Percentiles rank a stretch among this genome's conserved stretches.
phyloP scores from a whole-genome alignment of 306 rosid genomes.

The Vicia faba region DNA sequence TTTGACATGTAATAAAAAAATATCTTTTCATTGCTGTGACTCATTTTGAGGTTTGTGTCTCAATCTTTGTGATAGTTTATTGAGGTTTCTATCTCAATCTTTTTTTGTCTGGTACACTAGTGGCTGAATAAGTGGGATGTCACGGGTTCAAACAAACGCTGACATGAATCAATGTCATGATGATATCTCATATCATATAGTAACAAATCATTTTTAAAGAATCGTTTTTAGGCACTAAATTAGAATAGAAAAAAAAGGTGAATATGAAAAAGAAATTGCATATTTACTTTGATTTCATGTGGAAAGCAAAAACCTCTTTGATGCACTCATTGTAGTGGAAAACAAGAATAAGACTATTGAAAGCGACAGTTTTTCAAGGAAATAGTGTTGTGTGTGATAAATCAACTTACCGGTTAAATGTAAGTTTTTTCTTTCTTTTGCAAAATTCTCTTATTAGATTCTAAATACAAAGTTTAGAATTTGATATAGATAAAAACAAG shows the following conservation, averaged over 20 bases:
- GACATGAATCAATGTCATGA: background rate
- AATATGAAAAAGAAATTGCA: background rate
- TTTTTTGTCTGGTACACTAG: too few species aligned
- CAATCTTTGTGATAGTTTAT: constrained; percentile 27
- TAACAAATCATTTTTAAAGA: background rate
- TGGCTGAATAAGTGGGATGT: too few species aligned
- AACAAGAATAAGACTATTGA: constrained; percentile 16
- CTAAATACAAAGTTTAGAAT: too few species aligned
- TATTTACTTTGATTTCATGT: constrained; percentile 7
- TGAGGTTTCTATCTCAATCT: too few species aligned
- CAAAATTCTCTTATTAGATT: too few species aligned
- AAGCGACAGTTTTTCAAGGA: constrained; percentile 11
- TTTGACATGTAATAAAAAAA: constrained; percentile 31
- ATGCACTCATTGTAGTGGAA: constrained; percentile 3
- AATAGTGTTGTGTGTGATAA: too few species aligned
- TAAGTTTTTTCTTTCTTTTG: too few species aligned
- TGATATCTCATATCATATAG: background rate
- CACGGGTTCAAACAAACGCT: too few species aligned
- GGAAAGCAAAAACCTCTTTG: background rate
- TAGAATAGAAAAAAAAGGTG: background rate
- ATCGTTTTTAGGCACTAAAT: background rate
- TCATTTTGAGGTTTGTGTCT: constrained; percentile 24
- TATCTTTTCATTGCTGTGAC: background rate
- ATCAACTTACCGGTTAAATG: too few species aligned
- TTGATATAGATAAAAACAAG: too few species aligned